phyloP scores from a whole-genome alignment of 306 rosid species.

The Phaseolus lunatus region DNA sequence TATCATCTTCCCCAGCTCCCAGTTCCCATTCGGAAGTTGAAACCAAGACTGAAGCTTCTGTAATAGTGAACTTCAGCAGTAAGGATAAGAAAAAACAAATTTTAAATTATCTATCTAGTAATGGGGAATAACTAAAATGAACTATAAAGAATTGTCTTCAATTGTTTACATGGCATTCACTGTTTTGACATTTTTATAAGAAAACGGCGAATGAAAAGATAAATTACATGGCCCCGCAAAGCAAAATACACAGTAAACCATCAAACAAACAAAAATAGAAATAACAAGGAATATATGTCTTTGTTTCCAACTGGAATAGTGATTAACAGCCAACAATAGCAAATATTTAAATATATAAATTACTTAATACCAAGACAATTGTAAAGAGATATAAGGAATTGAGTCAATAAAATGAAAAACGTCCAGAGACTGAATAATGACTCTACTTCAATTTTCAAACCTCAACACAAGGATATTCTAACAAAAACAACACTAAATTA shows the following conservation, averaged over 20 bases:
- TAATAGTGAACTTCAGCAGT: conserved; percentile 49
- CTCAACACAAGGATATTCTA: background rate
- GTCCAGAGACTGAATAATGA: background rate
- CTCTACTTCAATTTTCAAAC: conserved; percentile 33
- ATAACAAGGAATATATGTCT: conserved; percentile 31
- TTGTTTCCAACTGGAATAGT: conserved; percentile 28
- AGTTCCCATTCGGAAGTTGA: conserved; percentile 86
- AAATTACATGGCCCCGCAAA: conserved; percentile 17
- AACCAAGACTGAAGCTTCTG: conserved; percentile 91
- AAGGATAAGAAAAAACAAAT: conserved; percentile 40
- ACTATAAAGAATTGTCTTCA: conserved; percentile 14
- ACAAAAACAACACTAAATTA: background rate
- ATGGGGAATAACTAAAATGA: conserved; percentile 19
- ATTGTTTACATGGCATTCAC: conserved; percentile 14
- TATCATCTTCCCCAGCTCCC: conserved; percentile 79
- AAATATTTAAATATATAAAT: conserved; percentile 11
- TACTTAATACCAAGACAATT: conserved; percentile 12
- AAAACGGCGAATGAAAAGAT: conserved; percentile 10
- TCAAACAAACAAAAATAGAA: background rate
- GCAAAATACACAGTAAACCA: conserved; percentile 5
- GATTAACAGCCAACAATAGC: conserved; percentile 24
- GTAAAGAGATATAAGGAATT: conserved; percentile 7
- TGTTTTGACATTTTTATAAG: conserved; percentile 24
- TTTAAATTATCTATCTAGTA: conserved; percentile 18
- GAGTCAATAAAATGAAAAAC: conserved; percentile 21